phyloP scores from a whole-genome alignment of 2,329 filamentous ascomycete genomes.

The Fusarium tupiense region DNA sequence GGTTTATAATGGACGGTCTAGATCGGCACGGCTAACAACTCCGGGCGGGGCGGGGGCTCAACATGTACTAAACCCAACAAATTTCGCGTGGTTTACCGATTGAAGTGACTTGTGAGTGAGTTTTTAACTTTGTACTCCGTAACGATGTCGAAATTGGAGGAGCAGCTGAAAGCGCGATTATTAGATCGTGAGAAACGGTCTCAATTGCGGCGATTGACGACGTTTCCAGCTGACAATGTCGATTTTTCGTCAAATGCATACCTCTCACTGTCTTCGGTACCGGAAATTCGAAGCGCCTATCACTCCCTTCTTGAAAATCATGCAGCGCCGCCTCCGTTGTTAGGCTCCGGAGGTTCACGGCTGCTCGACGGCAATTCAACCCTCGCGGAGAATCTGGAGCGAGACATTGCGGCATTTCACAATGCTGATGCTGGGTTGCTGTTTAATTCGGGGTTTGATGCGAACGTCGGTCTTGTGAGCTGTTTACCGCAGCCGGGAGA shows the following conservation, averaged over 20 bases:
- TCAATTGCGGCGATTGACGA: constrained; percentile 56
- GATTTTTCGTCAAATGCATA: constrained; percentile 85
- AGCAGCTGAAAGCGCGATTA: constrained; percentile 42
- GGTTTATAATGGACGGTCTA: constrained; percentile 16
- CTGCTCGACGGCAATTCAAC: constrained; percentile 62
- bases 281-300: constrained; percentile 69
- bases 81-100: neutral
- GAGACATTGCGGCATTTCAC: constrained; percentile 59
- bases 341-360: constrained; percentile 64
- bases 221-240: constrained; percentile 72
- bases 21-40: neutral
- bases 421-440: constrained; percentile 56
- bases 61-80: constrained; percentile 26
- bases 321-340: constrained; percentile 31
- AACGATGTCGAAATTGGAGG: constrained; percentile 41
- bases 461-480: constrained; percentile 71
- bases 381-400: constrained; percentile 57
- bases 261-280: constrained; percentile 74
- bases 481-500: constrained; percentile 69
- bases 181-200: constrained; percentile 45
- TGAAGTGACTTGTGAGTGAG: neutral
- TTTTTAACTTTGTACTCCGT: neutral
- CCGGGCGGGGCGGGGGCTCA: constrained; percentile 16
- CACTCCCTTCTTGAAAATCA: constrained; percentile 53
- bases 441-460: constrained; percentile 72